Evolutionary conservation across 169 alveolate genomes (phyloP).

Genomic region (Theileria annulata): DNA sequence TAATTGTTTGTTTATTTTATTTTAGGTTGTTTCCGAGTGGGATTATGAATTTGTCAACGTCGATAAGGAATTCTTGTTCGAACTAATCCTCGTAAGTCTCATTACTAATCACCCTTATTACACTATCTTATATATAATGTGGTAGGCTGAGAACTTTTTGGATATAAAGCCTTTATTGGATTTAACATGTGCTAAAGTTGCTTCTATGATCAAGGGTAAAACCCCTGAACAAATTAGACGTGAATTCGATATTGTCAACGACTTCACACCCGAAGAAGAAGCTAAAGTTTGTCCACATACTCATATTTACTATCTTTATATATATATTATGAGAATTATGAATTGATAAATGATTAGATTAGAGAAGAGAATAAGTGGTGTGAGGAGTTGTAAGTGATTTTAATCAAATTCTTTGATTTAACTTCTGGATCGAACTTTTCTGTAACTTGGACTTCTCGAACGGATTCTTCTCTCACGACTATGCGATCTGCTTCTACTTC

Average conservation of each 20-base stretch:
- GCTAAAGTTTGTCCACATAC: constrained; percentile 60
- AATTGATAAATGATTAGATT: constrained; percentile 69
- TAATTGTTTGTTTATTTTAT: not conserved
- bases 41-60: constrained; percentile 90
- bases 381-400: constrained; percentile 80
- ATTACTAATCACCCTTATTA: not conserved
- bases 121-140: too few relatives aligned
- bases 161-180: constrained; percentile 92
- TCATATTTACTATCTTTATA: not conserved
- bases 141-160: constrained; percentile 90
- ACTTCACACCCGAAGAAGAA: constrained; percentile 95
- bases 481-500: constrained; percentile 44
- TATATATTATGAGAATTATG: not conserved
- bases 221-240: constrained; percentile 92
- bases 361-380: constrained; percentile 95
- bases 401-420: too few relatives aligned
- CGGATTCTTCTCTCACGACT: constrained; percentile 48
- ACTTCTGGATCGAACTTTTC: not conserved
- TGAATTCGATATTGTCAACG: constrained; percentile 90
- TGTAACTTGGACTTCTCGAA: constrained; percentile 57
- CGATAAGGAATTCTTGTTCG: constrained; percentile 89
- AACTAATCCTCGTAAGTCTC: constrained; percentile 81
- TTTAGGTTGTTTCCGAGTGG: constrained; percentile 86
- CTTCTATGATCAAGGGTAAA: constrained; percentile 92
- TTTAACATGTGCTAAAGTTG: constrained; percentile 92